These are phyloP conservation scores for Jackrogersella multiformis DNA, from an alignment of 495 filamentous ascomycete species.

Conservation along the genomic window DNA sequence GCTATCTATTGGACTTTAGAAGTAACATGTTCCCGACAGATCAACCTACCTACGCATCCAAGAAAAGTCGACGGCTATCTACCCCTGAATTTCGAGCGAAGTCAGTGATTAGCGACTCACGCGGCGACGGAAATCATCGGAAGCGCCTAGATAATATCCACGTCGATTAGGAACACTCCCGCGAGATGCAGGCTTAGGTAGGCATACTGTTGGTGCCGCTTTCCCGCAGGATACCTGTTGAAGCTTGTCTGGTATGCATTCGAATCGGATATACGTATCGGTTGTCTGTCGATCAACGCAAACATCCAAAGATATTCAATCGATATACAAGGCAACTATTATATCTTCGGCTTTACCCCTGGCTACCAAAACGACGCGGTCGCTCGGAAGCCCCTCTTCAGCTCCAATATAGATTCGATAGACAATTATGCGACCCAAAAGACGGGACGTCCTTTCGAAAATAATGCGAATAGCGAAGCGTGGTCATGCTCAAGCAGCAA, in stretches of 20 bases:
- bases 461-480: neutral
- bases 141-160: constrained; percentile 18
- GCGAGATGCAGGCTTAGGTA: constrained; percentile 27
- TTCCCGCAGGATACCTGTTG: constrained; percentile 33
- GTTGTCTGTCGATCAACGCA: constrained; percentile 25
- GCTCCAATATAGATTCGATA: constrained; percentile 11
- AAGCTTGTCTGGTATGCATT: constrained; percentile 32
- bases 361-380: neutral
- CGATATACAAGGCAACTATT: neutral
- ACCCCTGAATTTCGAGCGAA: constrained; percentile 26
- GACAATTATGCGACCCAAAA: neutral
- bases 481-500: neutral
- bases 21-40: constrained; percentile 28
- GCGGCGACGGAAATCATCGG: constrained; percentile 32
- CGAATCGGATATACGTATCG: constrained; percentile 24
- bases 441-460: neutral
- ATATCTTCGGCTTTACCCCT: neutral
- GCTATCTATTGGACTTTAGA: constrained; percentile 19
- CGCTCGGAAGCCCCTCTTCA: neutral
- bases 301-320: constrained; percentile 11
- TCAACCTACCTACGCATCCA: constrained; percentile 19
- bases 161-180: constrained; percentile 38
- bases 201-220: constrained; percentile 24
- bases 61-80: constrained; percentile 14
- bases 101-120: constrained; percentile 5